A percentile compares a stretch with the other conserved stretches of the same genome.
Conservation (phyloP, 148 eudicot genomes). For the Vaccinium corymbosum region DNA sequence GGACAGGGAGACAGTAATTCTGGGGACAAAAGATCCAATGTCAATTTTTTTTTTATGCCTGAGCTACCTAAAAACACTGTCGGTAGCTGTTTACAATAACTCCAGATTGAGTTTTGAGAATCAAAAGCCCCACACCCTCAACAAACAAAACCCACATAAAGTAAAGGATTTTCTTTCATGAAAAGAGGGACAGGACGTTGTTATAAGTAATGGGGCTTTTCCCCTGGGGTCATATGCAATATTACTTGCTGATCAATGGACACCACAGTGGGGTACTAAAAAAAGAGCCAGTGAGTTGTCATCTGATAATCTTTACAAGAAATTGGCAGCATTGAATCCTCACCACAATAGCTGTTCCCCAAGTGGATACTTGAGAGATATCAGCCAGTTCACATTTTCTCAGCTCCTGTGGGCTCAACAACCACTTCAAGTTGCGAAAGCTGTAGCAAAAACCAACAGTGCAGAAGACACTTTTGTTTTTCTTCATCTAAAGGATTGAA, state of each 20-base stretch:
- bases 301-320: conserved; percentile 2
- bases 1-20: background rate
- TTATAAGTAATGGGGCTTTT: conserved; percentile 16
- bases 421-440: conserved; percentile 9
- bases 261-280: conserved; percentile 33
- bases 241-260: conserved; percentile 14
- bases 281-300: conserved; percentile 32
- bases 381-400: conserved; percentile 19
- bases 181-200: conserved; percentile 14
- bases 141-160: background rate
- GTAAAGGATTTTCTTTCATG: conserved; percentile 13
- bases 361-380: conserved; percentile 18
- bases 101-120: conserved; percentile 6
- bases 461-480: background rate
- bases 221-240: conserved; percentile 10
- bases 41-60: background rate
- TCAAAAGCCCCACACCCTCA: background rate
- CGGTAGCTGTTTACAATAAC: background rate
- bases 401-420: conserved; percentile 10
- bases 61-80: background rate
- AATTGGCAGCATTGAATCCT: conserved; percentile 15
- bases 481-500: background rate
- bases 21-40: conserved; percentile 1
- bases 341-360: conserved; percentile 20
- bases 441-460: background rate